phyloP scores from a whole-genome alignment of 1,284 basidiomycete species.

The Testicularia cyperi region DNA sequence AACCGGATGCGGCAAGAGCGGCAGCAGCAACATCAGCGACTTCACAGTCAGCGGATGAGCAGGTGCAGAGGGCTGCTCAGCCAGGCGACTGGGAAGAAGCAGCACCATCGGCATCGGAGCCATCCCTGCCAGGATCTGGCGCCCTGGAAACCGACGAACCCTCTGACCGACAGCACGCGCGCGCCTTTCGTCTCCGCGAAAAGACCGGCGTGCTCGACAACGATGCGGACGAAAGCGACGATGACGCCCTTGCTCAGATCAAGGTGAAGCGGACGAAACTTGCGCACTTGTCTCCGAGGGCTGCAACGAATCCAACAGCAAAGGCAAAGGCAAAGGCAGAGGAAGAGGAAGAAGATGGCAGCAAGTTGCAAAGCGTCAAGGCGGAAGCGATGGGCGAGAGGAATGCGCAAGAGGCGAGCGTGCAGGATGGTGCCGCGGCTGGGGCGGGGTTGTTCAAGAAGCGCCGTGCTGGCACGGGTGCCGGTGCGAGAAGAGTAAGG shows the following conservation, averaged over 20 bases:
- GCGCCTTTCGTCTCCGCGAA: conserved; percentile 44
- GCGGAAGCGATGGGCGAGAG: conserved; percentile 1
- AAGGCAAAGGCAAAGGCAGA: background rate
- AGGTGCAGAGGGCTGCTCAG: conserved; percentile 69
- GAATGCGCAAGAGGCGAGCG: background rate
- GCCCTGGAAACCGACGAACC: background rate
- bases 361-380: conserved; percentile 1
- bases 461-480: conserved; percentile 40
- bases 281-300: background rate
- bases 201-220: conserved; percentile 9
- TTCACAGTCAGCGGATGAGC: conserved; percentile 65
- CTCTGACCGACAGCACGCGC: conserved; percentile 36
- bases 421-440: background rate
- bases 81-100: conserved; percentile 84
- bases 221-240: conserved; percentile 18
- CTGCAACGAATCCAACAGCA: background rate
- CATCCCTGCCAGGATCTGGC: conserved; percentile 1
- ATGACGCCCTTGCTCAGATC: conserved; percentile 19
- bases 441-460: conserved; percentile 46
- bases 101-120: conserved; percentile 58
- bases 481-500: conserved; percentile 45
- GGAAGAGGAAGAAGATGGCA: conserved; percentile 1
- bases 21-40: conserved; percentile 40
- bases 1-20: conserved; percentile 1
- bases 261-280: conserved; percentile 31